Base-by-base conservation (phyloP, 352 stramenopile genomes). In the Pythium utonaiense region DNA sequence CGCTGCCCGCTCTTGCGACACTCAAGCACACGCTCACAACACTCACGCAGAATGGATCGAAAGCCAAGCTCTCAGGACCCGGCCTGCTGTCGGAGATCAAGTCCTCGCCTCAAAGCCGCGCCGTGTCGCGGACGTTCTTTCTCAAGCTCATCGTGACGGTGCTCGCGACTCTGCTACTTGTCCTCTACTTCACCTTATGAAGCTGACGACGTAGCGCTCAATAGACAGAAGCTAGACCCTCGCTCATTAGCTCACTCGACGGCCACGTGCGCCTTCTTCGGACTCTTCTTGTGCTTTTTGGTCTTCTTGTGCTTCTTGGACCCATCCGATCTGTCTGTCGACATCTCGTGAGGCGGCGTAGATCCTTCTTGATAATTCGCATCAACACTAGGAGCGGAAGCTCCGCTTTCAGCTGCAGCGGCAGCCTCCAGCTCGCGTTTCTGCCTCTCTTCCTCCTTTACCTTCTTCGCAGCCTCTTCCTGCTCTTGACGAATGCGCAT, bases 111-210 rank as follows among this genome's bases (percentile, higher is more conserved):
- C 40, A 72, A 22, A 83, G 69, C 22, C 81, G 77, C 25, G 68
- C 73, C 19, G 69, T 72, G 8, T 83, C 82, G 31, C 75, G 80
- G 25, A 74, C 61, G 7, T 91, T 92, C 70, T 84, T 89, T 16
- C 49, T 91, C 68, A 91, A 91, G 66, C 28, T 75, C 19, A 67
- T 87, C n/a, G 33, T 83, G 36, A 90, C 82, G 17, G 61, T 90
- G 14, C 41, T 90, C 12, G 70, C 83, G 38, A 90, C 82, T 0
- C 40, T 85, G 48, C 45, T 87, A 22, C 57, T 93, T 40, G 65
- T 72, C 16, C 55, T 74, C 17, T 90, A 83, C 49, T 67, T 93
- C 30, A 67, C 78, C 50, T 49, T 70, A 68, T 58, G 42, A 56
- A 12, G 0, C 16, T n/a, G 36, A 21, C 36, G 36, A 21, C n/a